phyloP scores from a whole-genome alignment of 495 filamentous ascomycete species.

The Lichenothelia convexa region DNA sequence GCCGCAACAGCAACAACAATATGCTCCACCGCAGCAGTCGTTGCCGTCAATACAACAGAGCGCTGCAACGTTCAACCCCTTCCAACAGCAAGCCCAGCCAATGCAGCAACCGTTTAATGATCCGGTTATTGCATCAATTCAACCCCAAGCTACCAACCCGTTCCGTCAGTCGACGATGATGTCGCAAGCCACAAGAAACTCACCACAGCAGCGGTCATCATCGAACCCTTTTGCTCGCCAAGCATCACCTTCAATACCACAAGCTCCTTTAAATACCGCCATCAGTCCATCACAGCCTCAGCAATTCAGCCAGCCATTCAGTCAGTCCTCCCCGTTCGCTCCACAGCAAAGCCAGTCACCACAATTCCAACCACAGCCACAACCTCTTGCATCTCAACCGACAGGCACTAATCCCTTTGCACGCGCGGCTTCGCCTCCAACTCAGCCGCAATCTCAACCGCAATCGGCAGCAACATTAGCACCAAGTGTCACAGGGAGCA shows the following conservation, averaged over 20 bases:
- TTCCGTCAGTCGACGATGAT: conserved; percentile 81
- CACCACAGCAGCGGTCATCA: conserved; percentile 40
- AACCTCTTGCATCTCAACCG: conserved; percentile 37
- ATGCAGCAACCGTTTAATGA: conserved; percentile 22
- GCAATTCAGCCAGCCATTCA: too few species aligned
- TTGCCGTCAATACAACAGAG: conserved; percentile 28
- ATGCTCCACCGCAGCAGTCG: too few species aligned
- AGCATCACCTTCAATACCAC: too few species aligned
- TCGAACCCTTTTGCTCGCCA: conserved; percentile 72
- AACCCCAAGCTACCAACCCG: conserved; percentile 57
- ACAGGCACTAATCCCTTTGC: conserved; percentile 65
- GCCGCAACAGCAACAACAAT: too few species aligned
- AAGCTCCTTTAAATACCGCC: too few species aligned
- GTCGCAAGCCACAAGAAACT: conserved; percentile 33
- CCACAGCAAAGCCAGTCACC: conserved; percentile 25
- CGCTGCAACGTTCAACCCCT: neutral
- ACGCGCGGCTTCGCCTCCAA: conserved; percentile 17
- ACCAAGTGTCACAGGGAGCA: conserved; percentile 62
- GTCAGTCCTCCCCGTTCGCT: conserved; percentile 16
- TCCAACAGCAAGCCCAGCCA: conserved; percentile 40
- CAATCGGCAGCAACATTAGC: conserved; percentile 22
- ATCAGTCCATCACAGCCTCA: too few species aligned
- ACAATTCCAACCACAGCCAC: conserved; percentile 14
- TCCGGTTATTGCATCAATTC: conserved; percentile 26
- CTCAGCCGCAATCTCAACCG: conserved; percentile 3